Evolutionary conservation across 1,284 basidiomycete species (phyloP), one percentile per base, ranked within the genome.

Genomic region (Cutaneotrichosporon dermatis): DNA sequence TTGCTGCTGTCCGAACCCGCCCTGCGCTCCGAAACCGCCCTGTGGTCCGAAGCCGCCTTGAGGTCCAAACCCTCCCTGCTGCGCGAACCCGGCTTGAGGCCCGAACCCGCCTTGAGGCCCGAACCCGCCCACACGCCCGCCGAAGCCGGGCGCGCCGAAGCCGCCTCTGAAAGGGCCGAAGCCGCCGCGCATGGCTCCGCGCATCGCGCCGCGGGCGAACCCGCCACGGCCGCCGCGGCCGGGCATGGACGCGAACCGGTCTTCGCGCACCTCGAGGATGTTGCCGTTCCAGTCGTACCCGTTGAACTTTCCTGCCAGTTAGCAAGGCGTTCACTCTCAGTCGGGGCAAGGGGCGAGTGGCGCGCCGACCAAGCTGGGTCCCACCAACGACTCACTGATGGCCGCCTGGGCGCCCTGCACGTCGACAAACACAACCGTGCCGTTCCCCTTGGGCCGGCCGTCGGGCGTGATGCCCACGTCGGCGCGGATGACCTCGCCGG

Each of bases 261-360:
- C 92, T 87, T 94, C 91, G 66, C 92, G 88, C 43, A 96, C 93
- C 81, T 96, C 93, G 33, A 97, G 85, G 0, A 86, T 85, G 56
- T 89, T 88, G 13, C 92, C 92, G 73, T 92, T 92, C 90, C 92
- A 95, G 64, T 95, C 91, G 69, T 88, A 94, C 36, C 91, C 91
- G 65, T 95, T 88, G 78, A 92, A 95, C 90, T 94, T 93, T 69
- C 80, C 92, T 92, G 66, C 34, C n/a, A 25, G 43, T 39, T 25
- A 54, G 53, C 15, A 3, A 25, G 25, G 25, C 25, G 25, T 3
- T 25, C 25, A 25, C 25, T 25, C 25, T 25, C 25, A 25, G 25
- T 25, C 25, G 25, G 25, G 25, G 25, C 25, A 3, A 25, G 25
- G 25, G 25, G n/a, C n/a, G n/a, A n/a, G n/a, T n/a, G n/a, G n/a